Conservation (phyloP, 202 grass and related monocot species). For the Zizania palustris region DNA sequence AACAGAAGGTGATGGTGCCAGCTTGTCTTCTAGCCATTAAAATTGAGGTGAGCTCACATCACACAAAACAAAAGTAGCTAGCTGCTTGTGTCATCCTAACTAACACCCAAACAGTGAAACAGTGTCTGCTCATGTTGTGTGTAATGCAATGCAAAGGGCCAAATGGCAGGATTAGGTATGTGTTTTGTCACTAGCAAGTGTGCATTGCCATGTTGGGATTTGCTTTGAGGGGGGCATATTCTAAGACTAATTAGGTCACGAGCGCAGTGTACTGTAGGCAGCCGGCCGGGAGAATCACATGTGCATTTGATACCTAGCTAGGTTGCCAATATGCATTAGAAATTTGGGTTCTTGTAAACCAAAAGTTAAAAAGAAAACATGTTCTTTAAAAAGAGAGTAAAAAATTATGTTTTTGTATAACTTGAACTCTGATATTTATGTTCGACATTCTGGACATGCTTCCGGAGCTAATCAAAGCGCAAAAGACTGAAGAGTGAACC, state of each 20-base stretch:
- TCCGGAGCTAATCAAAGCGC: background rate
- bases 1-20: constrained; percentile 7
- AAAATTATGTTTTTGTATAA: too few relatives aligned
- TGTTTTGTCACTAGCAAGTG: constrained; percentile 27
- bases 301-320: too few relatives aligned
- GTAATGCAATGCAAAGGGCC: background rate
- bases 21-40: constrained; percentile 17
- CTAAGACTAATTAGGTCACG: too few relatives aligned
- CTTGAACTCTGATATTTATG: too few relatives aligned
- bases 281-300: too few relatives aligned
- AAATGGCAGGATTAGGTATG: constrained; percentile 35
- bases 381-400: too few relatives aligned
- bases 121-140: background rate
- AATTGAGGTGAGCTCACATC: constrained; percentile 21
- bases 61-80: background rate
- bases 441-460: too few relatives aligned
- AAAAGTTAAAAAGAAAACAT: too few relatives aligned
- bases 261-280: too few relatives aligned
- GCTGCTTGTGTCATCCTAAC: constrained; percentile 37
- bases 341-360: too few relatives aligned
- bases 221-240: constrained; percentile 2
- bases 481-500: background rate
- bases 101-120: constrained; percentile 6
- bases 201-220: constrained; percentile 10
- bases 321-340: too few relatives aligned